Conservation (phyloP, 2,329 filamentous ascomycete species). For the Alternaria arborescens region DNA sequence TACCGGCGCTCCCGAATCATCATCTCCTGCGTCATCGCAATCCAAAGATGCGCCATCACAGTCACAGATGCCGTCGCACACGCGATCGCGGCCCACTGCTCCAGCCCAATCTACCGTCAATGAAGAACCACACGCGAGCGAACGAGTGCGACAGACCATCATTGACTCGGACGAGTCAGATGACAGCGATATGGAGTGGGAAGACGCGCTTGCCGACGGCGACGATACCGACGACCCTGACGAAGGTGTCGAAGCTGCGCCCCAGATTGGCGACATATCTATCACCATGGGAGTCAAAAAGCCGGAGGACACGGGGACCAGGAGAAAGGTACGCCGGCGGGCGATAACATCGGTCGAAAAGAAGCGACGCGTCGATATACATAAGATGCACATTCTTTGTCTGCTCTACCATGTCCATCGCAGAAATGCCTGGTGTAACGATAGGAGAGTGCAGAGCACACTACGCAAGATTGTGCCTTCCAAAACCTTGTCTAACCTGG, state of each 20-base stretch:
- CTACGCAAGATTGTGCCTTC: constrained; percentile 66
- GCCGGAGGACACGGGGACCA: constrained; percentile 42
- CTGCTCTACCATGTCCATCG: constrained; percentile 78
- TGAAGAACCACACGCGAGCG: constrained; percentile 22
- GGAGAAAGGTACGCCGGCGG: constrained; percentile 55
- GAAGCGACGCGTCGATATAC: constrained; percentile 73
- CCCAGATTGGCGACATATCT: constrained; percentile 51
- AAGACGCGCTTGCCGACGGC: constrained; percentile 57
- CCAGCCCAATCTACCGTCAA: constrained; percentile 1
- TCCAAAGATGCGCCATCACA: constrained; percentile 9
- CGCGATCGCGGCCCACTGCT: constrained; percentile 5
- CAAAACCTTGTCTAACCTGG: constrained; percentile 72
- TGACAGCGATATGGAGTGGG: constrained; percentile 69
- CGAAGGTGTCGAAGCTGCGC: constrained; percentile 31
- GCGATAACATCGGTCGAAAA: constrained; percentile 66
- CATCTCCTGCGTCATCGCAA: constrained; percentile 19
- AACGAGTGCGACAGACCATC: constrained; percentile 51
- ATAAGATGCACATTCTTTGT: constrained; percentile 86
- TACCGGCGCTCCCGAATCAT: not conserved
- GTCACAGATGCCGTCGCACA: constrained; percentile 12
- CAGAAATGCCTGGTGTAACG: constrained; percentile 91
- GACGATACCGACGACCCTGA: constrained; percentile 40
- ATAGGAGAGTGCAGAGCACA: constrained; percentile 69
- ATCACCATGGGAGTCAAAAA: constrained; percentile 52
- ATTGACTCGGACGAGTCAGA: constrained; percentile 63